A percentile compares a stretch with the other conserved stretches of the same genome.
These are phyloP conservation scores for Fistulina hepatica DNA, from an alignment of 1,284 basidiomycete genomes.

Conservation along the genomic window DNA sequence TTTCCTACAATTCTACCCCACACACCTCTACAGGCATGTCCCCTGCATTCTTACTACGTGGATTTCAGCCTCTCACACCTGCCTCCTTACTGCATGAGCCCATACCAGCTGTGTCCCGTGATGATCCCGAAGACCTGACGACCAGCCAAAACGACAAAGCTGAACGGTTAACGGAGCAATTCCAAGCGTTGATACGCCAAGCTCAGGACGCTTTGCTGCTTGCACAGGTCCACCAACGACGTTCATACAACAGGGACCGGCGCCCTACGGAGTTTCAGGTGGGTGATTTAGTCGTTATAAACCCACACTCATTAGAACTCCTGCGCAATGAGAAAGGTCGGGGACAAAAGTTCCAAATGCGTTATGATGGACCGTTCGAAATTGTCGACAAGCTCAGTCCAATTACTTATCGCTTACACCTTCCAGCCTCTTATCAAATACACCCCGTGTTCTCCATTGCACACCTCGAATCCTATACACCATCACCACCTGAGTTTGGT, in stretches of 20 bases:
- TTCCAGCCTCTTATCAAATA: conserved; percentile 6
- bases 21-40: conserved; percentile 17
- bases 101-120: not conserved
- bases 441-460: conserved; percentile 8
- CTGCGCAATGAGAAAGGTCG: conserved; percentile 9
- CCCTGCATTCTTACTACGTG: conserved; percentile 19
- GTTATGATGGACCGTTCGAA: conserved; percentile 11
- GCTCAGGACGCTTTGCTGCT: conserved; percentile 19
- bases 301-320: conserved; percentile 15
- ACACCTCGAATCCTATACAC: conserved; percentile 4
- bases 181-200: conserved; percentile 11
- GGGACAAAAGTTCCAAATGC: conserved; percentile 9
- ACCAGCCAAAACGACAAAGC: conserved; percentile 10
- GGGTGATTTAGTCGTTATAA: conserved; percentile 19
- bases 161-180: conserved; percentile 14
- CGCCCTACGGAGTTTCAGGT: conserved; percentile 16
- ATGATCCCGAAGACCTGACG: not conserved
- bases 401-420: conserved; percentile 7
- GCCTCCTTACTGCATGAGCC: conserved; percentile 7
- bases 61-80: conserved; percentile 16
- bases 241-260: conserved; percentile 16
- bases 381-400: conserved; percentile 8
- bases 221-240: conserved; percentile 16
- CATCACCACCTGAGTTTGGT: conserved; percentile 6
- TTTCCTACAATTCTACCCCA: conserved; percentile 18